These are phyloP conservation scores for Microbotryum silenes-acaulis DNA, from an alignment of 1,284 basidiomycete species.

Conservation along the genomic window DNA sequence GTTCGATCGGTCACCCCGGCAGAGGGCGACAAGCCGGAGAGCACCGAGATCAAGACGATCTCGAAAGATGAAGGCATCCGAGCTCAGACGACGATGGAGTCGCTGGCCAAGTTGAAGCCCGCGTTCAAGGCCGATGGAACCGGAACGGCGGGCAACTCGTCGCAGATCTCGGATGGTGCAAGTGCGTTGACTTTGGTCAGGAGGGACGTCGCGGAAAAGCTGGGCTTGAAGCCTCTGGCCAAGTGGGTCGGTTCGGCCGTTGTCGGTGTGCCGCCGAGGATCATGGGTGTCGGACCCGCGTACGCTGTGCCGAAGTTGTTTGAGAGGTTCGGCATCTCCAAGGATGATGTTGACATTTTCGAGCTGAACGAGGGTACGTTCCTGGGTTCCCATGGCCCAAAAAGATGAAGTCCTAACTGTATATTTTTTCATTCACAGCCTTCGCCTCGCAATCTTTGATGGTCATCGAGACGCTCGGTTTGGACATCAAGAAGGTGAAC, in stretches of 20 bases:
- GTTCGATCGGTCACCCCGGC: conserved; percentile 38
- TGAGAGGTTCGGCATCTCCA: conserved; percentile 29
- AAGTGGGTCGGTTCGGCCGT: conserved; percentile 43
- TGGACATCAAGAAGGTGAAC: conserved; percentile 41
- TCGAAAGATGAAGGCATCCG: conserved; percentile 38
- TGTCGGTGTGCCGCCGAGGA: conserved; percentile 37
- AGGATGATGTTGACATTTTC: conserved; percentile 34
- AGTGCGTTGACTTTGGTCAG: conserved; percentile 42
- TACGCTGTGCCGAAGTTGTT: conserved; percentile 34
- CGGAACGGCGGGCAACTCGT: conserved; percentile 44
- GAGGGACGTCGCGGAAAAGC: conserved; percentile 43
- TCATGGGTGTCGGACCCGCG: conserved; percentile 36
- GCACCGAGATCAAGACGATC: conserved; percentile 31
- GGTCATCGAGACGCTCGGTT: conserved; percentile 41
- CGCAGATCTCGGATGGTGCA: conserved; percentile 44
- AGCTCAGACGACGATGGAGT: conserved; percentile 29
- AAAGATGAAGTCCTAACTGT: neutral
- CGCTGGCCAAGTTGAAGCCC: conserved; percentile 43
- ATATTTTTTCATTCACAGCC: conserved; percentile 31
- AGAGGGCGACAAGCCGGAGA: conserved; percentile 27
- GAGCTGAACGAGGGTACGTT: conserved; percentile 33
- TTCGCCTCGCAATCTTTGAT: conserved; percentile 45
- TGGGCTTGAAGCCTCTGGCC: conserved; percentile 41
- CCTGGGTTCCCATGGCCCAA: too few species aligned
- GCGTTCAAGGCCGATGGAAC: conserved; percentile 43